Conservation (phyloP, 2,329 filamentous ascomycete species). For the Diaporthe vaccinii region DNA sequence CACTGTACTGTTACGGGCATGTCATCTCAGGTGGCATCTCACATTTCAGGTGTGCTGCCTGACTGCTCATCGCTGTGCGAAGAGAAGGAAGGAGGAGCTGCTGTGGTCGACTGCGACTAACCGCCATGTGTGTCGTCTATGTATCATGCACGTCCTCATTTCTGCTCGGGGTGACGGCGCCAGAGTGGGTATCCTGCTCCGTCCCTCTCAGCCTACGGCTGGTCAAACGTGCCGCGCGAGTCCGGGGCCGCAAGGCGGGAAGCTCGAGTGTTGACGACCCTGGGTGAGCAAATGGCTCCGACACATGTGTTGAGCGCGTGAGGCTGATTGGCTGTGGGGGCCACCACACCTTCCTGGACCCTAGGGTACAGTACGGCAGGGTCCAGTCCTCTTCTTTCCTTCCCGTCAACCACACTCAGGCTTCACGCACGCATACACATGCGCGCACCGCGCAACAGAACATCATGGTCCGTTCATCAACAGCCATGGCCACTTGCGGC, state of each 20-base stretch:
- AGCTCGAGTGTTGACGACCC: not conserved
- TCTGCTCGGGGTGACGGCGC: not conserved
- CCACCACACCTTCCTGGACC: not conserved
- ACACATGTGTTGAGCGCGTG: slow-evolving; percentile 37
- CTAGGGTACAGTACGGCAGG: not conserved
- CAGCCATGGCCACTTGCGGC: slow-evolving; percentile 12
- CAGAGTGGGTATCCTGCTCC: not conserved
- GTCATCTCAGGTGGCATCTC: not conserved
- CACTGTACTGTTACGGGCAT: not conserved
- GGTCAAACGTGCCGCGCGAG: slow-evolving; percentile 12
- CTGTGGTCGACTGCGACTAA: not conserved
- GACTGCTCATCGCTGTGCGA: not conserved
- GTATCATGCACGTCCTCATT: not conserved
- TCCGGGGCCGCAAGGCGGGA: slow-evolving; percentile 3
- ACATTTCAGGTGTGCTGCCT: not conserved
- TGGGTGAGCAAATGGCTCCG: slow-evolving; percentile 34
- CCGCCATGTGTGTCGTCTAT: not conserved
- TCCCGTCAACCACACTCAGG: not conserved
- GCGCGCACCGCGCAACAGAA: not conserved
- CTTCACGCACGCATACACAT: not conserved
- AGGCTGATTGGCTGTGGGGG: slow-evolving; percentile 38
- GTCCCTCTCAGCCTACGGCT: slow-evolving; percentile 25
- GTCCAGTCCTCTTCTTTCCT: not conserved
- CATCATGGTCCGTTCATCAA: not conserved
- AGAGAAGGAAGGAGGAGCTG: not conserved